Conservation (phyloP, 129 eudicot genomes). For the Ambrosia artemisiifolia region DNA sequence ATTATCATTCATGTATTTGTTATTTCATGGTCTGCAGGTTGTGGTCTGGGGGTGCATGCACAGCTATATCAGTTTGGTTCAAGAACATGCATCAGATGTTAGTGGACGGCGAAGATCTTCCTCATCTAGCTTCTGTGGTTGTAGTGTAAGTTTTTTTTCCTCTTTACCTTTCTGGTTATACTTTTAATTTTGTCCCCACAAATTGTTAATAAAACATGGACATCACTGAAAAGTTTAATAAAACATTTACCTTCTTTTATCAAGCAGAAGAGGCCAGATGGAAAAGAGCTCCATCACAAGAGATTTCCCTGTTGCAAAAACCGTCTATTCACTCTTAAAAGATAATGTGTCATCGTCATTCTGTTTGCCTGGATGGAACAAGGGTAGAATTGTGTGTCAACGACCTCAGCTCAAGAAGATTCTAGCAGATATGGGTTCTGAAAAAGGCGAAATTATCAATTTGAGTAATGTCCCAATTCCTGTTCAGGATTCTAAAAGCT, state of each 20-base stretch:
- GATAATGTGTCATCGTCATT: slow-evolving; percentile 71
- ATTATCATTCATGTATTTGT: slow-evolving; percentile 8
- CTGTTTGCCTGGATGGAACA: slow-evolving; percentile 89
- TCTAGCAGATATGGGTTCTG: slow-evolving; percentile 40
- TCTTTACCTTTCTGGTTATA: slow-evolving; percentile 1
- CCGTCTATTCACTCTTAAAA: slow-evolving; percentile 56
- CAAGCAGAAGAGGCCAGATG: slow-evolving; percentile 88
- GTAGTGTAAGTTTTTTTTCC: slow-evolving; percentile 64
- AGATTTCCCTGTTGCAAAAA: slow-evolving; percentile 83
- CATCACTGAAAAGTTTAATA: neutral
- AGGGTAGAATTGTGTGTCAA: slow-evolving; percentile 89
- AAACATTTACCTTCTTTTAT: slow-evolving; percentile 13
- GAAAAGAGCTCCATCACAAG: slow-evolving; percentile 80
- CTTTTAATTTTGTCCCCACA: slow-evolving; percentile 1
- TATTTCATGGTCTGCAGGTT: slow-evolving; percentile 49
- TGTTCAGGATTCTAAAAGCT: slow-evolving; percentile 28
- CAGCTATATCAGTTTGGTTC: slow-evolving; percentile 88
- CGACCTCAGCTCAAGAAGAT: slow-evolving; percentile 67
- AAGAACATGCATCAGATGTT: slow-evolving; percentile 52
- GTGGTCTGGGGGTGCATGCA: slow-evolving; percentile 96
- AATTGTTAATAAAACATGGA: neutral
- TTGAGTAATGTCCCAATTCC: slow-evolving; percentile 58
- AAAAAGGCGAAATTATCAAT: slow-evolving; percentile 31
- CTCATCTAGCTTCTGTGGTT: slow-evolving; percentile 78
- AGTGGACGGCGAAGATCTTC: slow-evolving; percentile 57